A percentile compares a stretch with the other conserved stretches of the same genome.
Conservation (phyloP, 805 yeast species). For the Monosporozyma siamensis region DNA sequence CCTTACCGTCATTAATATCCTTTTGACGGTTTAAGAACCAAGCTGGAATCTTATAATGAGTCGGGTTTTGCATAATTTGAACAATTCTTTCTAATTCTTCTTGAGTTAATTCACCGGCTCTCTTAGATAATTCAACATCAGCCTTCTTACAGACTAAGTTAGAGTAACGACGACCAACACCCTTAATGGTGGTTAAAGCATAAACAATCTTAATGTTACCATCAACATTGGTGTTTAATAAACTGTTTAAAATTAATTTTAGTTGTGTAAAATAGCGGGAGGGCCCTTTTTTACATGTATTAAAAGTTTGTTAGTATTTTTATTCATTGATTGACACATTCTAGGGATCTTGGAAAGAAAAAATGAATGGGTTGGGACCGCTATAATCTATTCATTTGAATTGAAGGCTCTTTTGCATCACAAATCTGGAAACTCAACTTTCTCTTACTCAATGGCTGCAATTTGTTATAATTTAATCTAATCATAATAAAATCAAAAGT, state of each 20-base stretch:
- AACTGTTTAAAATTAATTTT: constrained; percentile 40
- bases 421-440: no score
- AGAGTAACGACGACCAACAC: constrained; percentile 99
- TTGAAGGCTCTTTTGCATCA: no score
- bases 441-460: no score
- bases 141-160: constrained; percentile 99
- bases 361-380: no score
- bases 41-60: constrained; percentile 97
- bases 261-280: no score
- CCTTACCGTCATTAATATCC: constrained; percentile 97
- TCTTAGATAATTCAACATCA: constrained; percentile 94
- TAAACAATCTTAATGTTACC: constrained; percentile 99
- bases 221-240: constrained; percentile 99
- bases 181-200: constrained; percentile 99
- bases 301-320: no score
- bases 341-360: no score
- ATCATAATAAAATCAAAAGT: neutral
- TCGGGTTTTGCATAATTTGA: constrained; percentile 99
- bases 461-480: no score
- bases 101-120: constrained; percentile 99
- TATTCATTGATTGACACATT: no score
- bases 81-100: constrained; percentile 99
- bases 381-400: no score
- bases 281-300: no score
- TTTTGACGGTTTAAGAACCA: constrained; percentile 99